Base-by-base conservation (phyloP, 805 yeast species). In the Ogataea chonburiensis region DNA sequence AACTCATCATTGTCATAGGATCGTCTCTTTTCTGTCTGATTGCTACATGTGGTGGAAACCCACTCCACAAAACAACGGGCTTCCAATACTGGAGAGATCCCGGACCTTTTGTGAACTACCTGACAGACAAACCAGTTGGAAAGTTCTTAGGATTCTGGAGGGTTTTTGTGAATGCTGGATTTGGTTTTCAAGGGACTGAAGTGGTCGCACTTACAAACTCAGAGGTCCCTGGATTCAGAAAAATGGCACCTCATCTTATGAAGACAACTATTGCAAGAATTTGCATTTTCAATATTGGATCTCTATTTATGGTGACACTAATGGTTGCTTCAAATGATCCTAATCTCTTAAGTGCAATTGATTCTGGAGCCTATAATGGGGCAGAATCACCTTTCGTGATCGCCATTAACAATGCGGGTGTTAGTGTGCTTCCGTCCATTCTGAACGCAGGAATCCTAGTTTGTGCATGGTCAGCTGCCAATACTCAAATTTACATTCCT, bases 71-170 rank as follows among this genome's bases (percentile, higher is more conserved):
- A 13, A 82, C 87, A 7, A 73, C 82, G 24, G 89, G 89, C 10
- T 82, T 82, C 70, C 71, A 86, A 57, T 82, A 82, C 60, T 82
- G 89, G 91, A 74, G 86, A 63, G 58, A 82, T 53, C 87, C 88
- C 10, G 87, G 87, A 5, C 42, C 42, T 1, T 38, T 38, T 18
- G 36, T 30, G 5, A 12, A 28, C 12, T 38, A 38, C 16, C 21
- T 38, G 15, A 24, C 34, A 5, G 38, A 33, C 17, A 34, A 34
- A 18, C 38, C 34, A 7, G 19, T 33, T n/a, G 42, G 42, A 4
- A 33, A 29, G 18, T 79, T 81, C 53, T 61, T 80, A 33, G 86
- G 86, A 34, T 80, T 83, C 81, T 71, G 81, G 36, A 67, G 78
- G 7, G 80, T 87, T 5, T 67, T 82, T 50, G 71, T 82, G 45